Base-by-base conservation (phyloP, 2,329 filamentous ascomycete species). In the Cercospora beticola region DNA sequence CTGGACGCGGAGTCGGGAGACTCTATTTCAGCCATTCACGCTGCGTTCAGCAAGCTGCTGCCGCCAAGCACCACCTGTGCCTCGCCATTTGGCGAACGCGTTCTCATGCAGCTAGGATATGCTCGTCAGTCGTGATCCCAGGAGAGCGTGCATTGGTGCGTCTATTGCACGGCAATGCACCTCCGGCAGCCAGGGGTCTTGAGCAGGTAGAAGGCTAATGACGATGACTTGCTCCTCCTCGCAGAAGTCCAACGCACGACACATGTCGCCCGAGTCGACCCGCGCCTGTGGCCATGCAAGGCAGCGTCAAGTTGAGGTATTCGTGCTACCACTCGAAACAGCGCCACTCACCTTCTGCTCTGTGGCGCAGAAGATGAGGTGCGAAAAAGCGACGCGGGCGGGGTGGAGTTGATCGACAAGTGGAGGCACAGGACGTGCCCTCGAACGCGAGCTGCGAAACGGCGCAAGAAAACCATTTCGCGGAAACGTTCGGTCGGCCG, bases 71-170 rank as follows among this genome's bases (percentile, higher is more conserved):
- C 33, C 56, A 66, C 28, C 26, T 60, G 64, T 16, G 5, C 52
- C 52, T 57, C 65, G 46, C 54, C 43, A 64, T 67, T 64, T 52
- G 68, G 40, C 56, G 61, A 58, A 62, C 57, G 36, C 36, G 49
- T 49, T 65, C 58, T 31, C 21, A 49, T 52, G 31, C 62, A 18
- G 36, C 49, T 59, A 43, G 61, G 61, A 40, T 18, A 58, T 26
- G 64, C 58, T 57, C 54, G 18, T 28, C 30, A 60, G 33, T 64
- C 58, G 62, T 58, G 57, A 71, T 70, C 67, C 68, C 69, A 67
- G 70, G 58, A 26, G 33, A 28, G 59, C 43, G 68, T 72, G 70
- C 70, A 72, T 72, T 71, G 70, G 69, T 66, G 59, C 67, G 65
- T 62, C 26, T 60, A 60, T 61, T 66, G 59, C 63, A 43, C 62